Percentiles rank a stretch among this genome's conserved stretches.
Conservation (phyloP, 345 rosid genomes). For the Anastatica hierochuntica region DNA sequence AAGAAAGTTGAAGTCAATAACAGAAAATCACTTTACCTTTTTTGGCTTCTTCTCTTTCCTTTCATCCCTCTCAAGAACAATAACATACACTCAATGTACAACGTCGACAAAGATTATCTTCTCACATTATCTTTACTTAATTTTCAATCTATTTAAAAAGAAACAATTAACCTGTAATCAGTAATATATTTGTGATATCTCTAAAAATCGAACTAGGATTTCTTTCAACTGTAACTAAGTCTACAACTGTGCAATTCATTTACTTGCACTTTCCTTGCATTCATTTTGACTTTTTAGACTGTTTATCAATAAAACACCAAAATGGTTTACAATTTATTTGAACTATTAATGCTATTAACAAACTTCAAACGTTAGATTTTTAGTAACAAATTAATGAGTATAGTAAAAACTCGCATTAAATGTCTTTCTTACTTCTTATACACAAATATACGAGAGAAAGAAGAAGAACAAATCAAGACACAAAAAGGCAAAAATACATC, state of each 20-base stretch:
- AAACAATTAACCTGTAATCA: background rate
- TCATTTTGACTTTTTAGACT: too few relatives aligned
- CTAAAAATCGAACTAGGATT: too few relatives aligned
- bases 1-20: too few relatives aligned
- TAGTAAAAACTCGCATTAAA: conserved; percentile 13
- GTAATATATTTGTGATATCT: background rate
- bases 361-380: conserved; percentile 18
- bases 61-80: too few relatives aligned
- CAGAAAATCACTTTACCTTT: too few relatives aligned
- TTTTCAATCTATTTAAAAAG: background rate
- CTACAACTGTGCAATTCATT: background rate
- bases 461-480: conserved; percentile 14
- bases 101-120: conserved; percentile 5
- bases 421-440: conserved; percentile 7
- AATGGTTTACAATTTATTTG: background rate
- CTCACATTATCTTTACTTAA: conserved; percentile 9
- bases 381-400: conserved; percentile 13
- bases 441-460: conserved; percentile 15
- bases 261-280: background rate
- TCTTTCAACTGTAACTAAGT: background rate
- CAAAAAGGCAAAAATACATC: background rate
- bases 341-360: conserved; percentile 17
- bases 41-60: too few relatives aligned
- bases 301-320: background rate
- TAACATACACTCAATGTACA: too few relatives aligned